These are phyloP conservation scores for Rhizopus stolonifer DNA, from an alignment of 371 early-diverging fungal genomes.

Conservation along the genomic window DNA sequence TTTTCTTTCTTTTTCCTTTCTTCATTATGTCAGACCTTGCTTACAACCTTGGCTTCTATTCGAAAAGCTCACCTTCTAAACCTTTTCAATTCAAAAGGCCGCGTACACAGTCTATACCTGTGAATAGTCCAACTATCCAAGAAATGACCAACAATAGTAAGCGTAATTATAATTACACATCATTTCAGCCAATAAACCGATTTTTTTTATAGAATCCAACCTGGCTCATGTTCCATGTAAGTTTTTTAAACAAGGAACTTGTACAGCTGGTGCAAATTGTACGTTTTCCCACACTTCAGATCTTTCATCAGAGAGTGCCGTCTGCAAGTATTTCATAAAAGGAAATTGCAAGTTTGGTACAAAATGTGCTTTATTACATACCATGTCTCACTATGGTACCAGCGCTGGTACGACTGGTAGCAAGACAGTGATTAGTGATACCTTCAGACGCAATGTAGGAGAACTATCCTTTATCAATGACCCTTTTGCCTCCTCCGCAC, in stretches of 20 bases:
- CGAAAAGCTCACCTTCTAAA: constrained; percentile 36
- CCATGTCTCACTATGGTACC: constrained; percentile 25
- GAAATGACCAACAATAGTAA: constrained; percentile 2
- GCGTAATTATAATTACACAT: neutral
- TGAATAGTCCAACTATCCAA: constrained; percentile 4
- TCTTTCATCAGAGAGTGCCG: constrained; percentile 54
- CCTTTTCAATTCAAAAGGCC: constrained; percentile 23
- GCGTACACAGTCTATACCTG: constrained; percentile 24
- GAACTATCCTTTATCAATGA: constrained; percentile 19
- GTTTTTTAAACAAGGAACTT: constrained; percentile 75
- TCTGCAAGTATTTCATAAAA: constrained; percentile 78
- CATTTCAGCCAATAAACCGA: too few species aligned
- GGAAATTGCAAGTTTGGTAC: constrained; percentile 83
- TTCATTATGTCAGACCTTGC: constrained; percentile 17
- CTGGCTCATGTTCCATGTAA: constrained; percentile 79
- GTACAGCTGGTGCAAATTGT: constrained; percentile 77
- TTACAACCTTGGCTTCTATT: constrained; percentile 19
- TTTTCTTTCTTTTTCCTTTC: constrained; percentile 2
- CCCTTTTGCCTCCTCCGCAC: constrained; percentile 22
- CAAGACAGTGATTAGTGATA: neutral
- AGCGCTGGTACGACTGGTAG: constrained; percentile 2
- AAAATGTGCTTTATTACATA: constrained; percentile 73
- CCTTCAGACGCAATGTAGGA: constrained; percentile 13
- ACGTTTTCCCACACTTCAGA: constrained; percentile 73
- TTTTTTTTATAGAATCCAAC: constrained; percentile 25